These are phyloP conservation scores for Diaporthe sp. DNA, from an alignment of 2,329 filamentous ascomycete species.

Conservation along the genomic window DNA sequence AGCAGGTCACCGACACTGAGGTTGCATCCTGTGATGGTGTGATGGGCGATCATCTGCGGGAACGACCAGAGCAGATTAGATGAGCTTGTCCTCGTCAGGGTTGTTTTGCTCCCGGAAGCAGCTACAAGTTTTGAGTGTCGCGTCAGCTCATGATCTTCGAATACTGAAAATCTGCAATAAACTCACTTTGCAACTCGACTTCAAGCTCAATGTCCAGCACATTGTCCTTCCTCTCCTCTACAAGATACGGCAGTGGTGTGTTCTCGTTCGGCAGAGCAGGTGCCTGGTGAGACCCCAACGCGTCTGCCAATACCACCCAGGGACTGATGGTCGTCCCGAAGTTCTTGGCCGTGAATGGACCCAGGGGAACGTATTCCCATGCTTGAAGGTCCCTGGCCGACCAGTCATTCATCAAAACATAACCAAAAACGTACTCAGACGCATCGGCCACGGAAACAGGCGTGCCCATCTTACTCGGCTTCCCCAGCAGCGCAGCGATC, in stretches of 20 bases:
- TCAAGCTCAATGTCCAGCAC: constrained; percentile 55
- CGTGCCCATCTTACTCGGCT: constrained; percentile 74
- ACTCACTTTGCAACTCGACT: constrained; percentile 56
- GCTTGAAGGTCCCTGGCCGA: constrained; percentile 73
- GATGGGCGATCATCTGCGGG: constrained; percentile 86
- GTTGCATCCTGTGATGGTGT: constrained; percentile 65
- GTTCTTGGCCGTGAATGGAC: constrained; percentile 74
- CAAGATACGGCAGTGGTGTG: constrained; percentile 60
- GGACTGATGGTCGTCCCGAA: constrained; percentile 72
- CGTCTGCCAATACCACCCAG: constrained; percentile 74
- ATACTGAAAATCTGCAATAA: not conserved
- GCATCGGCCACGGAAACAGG: constrained; percentile 77
- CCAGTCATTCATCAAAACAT: constrained; percentile 77
- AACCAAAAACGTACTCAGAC: constrained; percentile 79
- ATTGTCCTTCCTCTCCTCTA: constrained; percentile 64
- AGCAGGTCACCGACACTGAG: constrained; percentile 30
- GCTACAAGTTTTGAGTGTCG: constrained; percentile 22
- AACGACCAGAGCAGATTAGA: constrained; percentile 80
- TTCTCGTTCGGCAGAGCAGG: constrained; percentile 52
- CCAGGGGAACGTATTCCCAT: constrained; percentile 73
- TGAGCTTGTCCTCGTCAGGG: constrained; percentile 52
- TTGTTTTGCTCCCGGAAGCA: constrained; percentile 37
- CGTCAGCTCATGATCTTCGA: not conserved
- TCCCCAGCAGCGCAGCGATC: constrained; percentile 82
- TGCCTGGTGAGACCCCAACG: constrained; percentile 56